These are phyloP conservation scores for Kodamaea kaohsiungensis DNA, from an alignment of 805 yeast genomes.

Conservation along the genomic window DNA sequence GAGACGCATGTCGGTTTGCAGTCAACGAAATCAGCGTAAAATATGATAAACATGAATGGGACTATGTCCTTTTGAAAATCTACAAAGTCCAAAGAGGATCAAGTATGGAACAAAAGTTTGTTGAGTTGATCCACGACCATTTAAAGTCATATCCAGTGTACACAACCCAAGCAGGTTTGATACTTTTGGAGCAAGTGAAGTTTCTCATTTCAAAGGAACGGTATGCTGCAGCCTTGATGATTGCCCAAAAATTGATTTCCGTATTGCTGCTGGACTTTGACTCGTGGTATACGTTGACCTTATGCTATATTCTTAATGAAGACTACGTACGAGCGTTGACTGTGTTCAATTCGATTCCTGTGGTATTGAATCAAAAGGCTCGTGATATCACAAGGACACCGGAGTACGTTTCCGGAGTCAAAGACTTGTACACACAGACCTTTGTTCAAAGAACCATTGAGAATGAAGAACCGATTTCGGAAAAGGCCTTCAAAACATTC, in stretches of 20 bases:
- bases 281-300: conserved; percentile 67
- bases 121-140: conserved; percentile 24
- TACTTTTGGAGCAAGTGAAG: conserved; percentile 62
- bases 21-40: conserved; percentile 33
- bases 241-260: conserved; percentile 61
- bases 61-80: conserved; percentile 23
- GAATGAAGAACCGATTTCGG: conserved; percentile 28
- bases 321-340: conserved; percentile 62
- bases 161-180: conserved; percentile 54
- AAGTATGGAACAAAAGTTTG: conserved; percentile 24
- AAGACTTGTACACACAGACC: conserved; percentile 26
- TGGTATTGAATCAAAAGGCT: conserved; percentile 27
- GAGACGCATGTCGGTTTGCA: conserved; percentile 30
- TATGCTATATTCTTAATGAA: conserved; percentile 56
- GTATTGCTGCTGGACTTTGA: conserved; percentile 76
- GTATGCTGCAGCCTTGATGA: conserved; percentile 54
- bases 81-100: conserved; percentile 23
- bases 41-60: conserved; percentile 22
- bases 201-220: conserved; percentile 57
- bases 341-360: conserved; percentile 74
- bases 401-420: conserved; percentile 23
- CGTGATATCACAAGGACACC: conserved; percentile 11
- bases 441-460: conserved; percentile 19
- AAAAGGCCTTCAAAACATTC: conserved; percentile 25
- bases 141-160: conserved; percentile 8